These are phyloP conservation scores for Xylaria grammica DNA, from an alignment of 495 filamentous ascomycete genomes.

Conservation along the genomic window DNA sequence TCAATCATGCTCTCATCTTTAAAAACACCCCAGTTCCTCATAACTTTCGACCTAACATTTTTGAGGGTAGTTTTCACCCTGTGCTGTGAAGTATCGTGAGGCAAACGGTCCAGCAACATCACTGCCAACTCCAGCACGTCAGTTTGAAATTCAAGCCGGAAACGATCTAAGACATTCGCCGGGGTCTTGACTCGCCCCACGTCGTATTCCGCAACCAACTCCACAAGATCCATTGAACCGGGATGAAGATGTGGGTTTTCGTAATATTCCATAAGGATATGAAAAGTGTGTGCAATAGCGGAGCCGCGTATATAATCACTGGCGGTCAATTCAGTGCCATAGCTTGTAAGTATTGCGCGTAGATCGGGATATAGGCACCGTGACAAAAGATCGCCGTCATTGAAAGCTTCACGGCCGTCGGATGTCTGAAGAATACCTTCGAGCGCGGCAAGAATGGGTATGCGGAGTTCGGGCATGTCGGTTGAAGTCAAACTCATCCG, in stretches of 20 bases:
- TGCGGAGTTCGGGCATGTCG: slow-evolving; percentile 49
- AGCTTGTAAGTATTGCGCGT: slow-evolving; percentile 1
- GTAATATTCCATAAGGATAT: slow-evolving; percentile 9
- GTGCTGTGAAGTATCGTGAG: background rate
- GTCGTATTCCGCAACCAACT: slow-evolving; percentile 3
- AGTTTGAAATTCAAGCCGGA: slow-evolving; percentile 14
- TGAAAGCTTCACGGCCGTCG: slow-evolving; percentile 22
- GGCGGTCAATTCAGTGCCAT: background rate
- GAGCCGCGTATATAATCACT: slow-evolving; percentile 21
- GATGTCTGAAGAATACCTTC: slow-evolving; percentile 47
- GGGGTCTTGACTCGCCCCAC: background rate
- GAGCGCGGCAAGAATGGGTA: slow-evolving; percentile 57
- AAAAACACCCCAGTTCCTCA: background rate
- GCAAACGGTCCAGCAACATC: background rate
- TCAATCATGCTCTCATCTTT: slow-evolving; percentile 4
- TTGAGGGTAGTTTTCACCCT: slow-evolving; percentile 3
- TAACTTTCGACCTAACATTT: background rate
- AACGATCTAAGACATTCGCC: background rate
- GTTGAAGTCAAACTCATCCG: slow-evolving; percentile 25
- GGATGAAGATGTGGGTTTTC: slow-evolving; percentile 5
- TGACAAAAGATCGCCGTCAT: slow-evolving; percentile 10
- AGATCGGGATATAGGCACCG: slow-evolving; percentile 16
- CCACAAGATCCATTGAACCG: background rate
- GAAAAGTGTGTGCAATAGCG: slow-evolving; percentile 16
- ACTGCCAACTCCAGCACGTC: slow-evolving; percentile 16